phyloP scores from a whole-genome alignment of 257 asterid species.

The Avicennia marina region DNA sequence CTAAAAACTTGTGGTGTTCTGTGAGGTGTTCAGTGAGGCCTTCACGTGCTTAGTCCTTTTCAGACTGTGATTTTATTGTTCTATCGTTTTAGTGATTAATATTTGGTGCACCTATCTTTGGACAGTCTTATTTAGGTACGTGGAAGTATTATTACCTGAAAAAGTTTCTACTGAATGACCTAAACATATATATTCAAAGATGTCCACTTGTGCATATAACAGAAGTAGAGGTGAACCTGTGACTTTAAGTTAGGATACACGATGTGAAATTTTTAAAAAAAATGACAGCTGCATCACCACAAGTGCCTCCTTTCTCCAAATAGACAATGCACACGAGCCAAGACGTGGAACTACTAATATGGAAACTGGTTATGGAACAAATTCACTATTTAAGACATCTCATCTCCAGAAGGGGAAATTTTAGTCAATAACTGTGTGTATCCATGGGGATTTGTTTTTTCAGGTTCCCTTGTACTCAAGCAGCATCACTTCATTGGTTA shows the following conservation, averaged over 20 bases:
- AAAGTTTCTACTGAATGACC: neutral
- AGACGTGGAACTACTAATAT: conserved; percentile 6
- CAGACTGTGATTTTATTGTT: conserved; percentile 8
- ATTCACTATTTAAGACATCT: neutral
- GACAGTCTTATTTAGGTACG: conserved; percentile 3
- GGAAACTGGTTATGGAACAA: conserved; percentile 10
- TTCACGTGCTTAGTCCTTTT: neutral
- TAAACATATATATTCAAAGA: neutral
- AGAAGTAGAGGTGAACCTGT: no score
- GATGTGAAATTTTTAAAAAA: neutral
- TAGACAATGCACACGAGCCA: neutral
- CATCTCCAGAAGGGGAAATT: conserved; percentile 13
- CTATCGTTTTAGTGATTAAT: neutral
- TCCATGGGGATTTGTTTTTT: conserved; percentile 15
- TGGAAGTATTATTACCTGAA: no score
- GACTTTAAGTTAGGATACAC: neutral
- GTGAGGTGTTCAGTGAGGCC: conserved; percentile 1
- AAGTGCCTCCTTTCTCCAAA: neutral
- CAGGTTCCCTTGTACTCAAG: conserved; percentile 15
- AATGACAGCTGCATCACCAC: no score
- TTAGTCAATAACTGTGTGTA: conserved; percentile 1
- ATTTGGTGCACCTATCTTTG: neutral
- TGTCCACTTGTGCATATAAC: neutral
- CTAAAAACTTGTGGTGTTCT: conserved; percentile 18
- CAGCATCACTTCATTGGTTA: conserved; percentile 21